Conservation (phyloP, 2,329 filamentous ascomycete species). For the Colletotrichum tofieldiae region DNA sequence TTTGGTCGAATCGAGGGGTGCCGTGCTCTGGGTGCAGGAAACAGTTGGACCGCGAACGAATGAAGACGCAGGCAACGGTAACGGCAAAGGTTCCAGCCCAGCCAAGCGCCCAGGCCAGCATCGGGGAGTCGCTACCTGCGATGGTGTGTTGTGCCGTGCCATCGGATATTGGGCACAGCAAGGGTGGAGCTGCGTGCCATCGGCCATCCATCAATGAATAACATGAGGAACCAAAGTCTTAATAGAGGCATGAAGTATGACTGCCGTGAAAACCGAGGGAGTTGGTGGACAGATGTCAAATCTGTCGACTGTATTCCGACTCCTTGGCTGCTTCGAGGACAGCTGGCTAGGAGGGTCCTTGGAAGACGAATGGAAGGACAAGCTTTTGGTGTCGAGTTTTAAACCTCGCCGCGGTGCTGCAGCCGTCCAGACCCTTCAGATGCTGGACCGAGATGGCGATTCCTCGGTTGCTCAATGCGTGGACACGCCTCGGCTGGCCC, state of each 20-base stretch:
- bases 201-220: slow-evolving; percentile 3
- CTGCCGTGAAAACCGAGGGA: neutral
- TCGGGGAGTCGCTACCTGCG: slow-evolving; percentile 37
- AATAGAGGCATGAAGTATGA: neutral
- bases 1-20: neutral
- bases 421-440: slow-evolving; percentile 8
- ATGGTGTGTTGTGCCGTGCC: slow-evolving; percentile 32
- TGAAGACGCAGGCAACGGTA: neutral
- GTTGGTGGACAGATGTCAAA: neutral
- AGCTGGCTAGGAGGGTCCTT: neutral
- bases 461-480: slow-evolving; percentile 16
- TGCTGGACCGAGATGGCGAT: slow-evolving; percentile 20
- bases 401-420: neutral
- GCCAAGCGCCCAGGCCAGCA: slow-evolving; percentile 11
- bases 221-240: neutral
- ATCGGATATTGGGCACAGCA: slow-evolving; percentile 40
- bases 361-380: neutral
- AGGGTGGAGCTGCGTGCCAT: slow-evolving; percentile 30
- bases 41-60: slow-evolving; percentile 14
- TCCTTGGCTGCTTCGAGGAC: neutral
- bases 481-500: slow-evolving; percentile 18
- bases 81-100: neutral
- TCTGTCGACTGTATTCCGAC: neutral
- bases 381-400: slow-evolving; percentile 1
- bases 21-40: slow-evolving; percentile 12